A percentile compares a stretch with the other conserved stretches of the same genome.
phyloP scores from a whole-genome alignment of 2,329 filamentous ascomycete species.

The Fusarium tuaranense region DNA sequence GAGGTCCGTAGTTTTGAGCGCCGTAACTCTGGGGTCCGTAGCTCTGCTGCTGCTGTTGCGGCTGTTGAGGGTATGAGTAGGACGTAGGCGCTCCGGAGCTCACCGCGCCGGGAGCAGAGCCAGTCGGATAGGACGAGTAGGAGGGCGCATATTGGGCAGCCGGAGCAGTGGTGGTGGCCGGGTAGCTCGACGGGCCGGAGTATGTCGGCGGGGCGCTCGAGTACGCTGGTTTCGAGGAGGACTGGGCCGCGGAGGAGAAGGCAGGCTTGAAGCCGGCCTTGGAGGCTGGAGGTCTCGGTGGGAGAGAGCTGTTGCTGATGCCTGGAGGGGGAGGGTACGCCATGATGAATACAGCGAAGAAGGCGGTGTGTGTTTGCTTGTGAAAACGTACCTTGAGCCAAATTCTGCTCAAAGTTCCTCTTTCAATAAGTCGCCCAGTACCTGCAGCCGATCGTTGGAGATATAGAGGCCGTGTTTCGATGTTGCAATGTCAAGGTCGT shows the following conservation, averaged over 20 bases:
- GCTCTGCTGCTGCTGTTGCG: constrained; percentile 30
- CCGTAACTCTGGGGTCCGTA: constrained; percentile 51
- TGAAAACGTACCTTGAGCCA: constrained; percentile 65
- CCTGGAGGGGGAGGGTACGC: constrained; percentile 90
- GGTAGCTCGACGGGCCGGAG: constrained; percentile 48
- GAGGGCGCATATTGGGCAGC: constrained; percentile 59
- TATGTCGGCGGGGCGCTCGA: constrained; percentile 44
- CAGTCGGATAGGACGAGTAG: constrained; percentile 53
- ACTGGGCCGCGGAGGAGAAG: constrained; percentile 57
- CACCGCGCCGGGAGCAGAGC: constrained; percentile 39
- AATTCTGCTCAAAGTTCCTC: constrained; percentile 51
- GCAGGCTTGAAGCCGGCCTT: constrained; percentile 60
- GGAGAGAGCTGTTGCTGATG: constrained; percentile 65
- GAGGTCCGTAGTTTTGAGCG: constrained; percentile 43
- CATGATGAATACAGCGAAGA: constrained; percentile 74
- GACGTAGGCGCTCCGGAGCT: constrained; percentile 39
- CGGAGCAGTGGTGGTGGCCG: constrained; percentile 49
- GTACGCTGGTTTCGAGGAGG: constrained; percentile 54
- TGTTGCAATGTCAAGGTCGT: constrained; percentile 12
- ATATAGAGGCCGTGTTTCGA: constrained; percentile 6
- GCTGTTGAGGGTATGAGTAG: constrained; percentile 43
- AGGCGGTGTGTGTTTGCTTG: constrained; percentile 42
- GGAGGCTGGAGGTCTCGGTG: constrained; percentile 79
- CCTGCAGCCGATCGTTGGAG: constrained; percentile 2
- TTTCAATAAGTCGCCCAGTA: constrained; percentile 23